phyloP scores from a whole-genome alignment of 495 filamentous ascomycete genomes.

The Rostrohypoxylon terebratum region DNA sequence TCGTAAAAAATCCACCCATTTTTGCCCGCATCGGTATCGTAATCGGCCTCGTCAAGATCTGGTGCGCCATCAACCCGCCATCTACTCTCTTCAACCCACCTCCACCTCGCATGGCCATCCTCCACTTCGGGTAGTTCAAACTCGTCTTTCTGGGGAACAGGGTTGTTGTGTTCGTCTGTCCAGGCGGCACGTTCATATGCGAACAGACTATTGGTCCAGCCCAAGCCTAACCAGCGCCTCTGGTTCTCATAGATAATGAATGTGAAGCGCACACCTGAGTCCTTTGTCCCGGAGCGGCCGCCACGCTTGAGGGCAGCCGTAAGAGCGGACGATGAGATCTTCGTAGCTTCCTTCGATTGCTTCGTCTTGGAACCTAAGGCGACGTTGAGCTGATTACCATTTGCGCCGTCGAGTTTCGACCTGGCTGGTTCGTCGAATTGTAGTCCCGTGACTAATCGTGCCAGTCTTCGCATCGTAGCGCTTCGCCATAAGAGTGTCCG shows the following conservation, averaged over 20 bases:
- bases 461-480: conserved; percentile 71
- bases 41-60: conserved; percentile 60
- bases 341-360: conserved; percentile 34
- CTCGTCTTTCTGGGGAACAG: conserved; percentile 78
- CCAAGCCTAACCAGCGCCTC: conserved; percentile 91
- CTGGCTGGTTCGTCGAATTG: conserved; percentile 65
- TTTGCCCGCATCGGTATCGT: conserved; percentile 68
- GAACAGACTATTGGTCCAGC: conserved; percentile 92
- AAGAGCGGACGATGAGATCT: conserved; percentile 44
- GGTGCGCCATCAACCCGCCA: conserved; percentile 89
- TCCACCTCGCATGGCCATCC: conserved; percentile 80
- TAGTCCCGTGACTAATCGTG: conserved; percentile 80
- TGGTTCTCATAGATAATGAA: conserved; percentile 98
- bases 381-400: conserved; percentile 24
- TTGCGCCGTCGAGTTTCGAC: conserved; percentile 39
- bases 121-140: conserved; percentile 91
- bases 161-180: conserved; percentile 95
- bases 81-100: conserved; percentile 84
- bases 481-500: conserved; percentile 94
- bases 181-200: conserved; percentile 88
- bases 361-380: conserved; percentile 32
- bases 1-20: conserved; percentile 97
- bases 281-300: conserved; percentile 54
- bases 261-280: conserved; percentile 88
- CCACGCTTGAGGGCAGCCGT: conserved; percentile 47